Base-by-base conservation (phyloP, 345 rosid genomes). In the Microcos paniculata region DNA sequence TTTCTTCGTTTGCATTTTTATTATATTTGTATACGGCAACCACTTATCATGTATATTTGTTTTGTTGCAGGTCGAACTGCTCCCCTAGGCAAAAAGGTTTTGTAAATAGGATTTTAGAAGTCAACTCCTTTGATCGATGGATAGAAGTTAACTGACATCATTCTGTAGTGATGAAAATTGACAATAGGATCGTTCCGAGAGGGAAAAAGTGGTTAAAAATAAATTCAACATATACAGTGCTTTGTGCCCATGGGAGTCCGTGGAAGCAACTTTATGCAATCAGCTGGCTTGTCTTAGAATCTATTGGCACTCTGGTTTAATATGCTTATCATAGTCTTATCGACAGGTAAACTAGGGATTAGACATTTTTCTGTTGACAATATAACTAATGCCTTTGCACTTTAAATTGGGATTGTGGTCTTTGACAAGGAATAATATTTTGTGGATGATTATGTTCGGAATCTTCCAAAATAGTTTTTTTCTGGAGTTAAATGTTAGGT, bases 51-150 rank as follows among this genome's bases (percentile, higher is more conserved):
- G 69, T 26, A 13, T 21, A 1, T 64, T 3, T 55, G 38, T 57
- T 33, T 42, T 33, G 28, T 18, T 71, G 51, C 75, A 71, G 75
- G 75, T 33, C 0, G 62, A 55, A 21, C 51, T 21, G 59, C 46
- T 52, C 42, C 6, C 51, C 62, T 6, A 6, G 10, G 55, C 16
- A 8, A 45, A 45, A 26, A 16, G 49, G 28, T 10, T 38, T 13
- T 56, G 64, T 56, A 40, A 15, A 56, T 71, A 71, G 46, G 38
- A 55, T 55, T 52, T 38, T 56, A 71, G 49, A 52, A 71, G 30
- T 70, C 73, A 23, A 42, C 71, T 26, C 11, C 16, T 24, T 51
- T 33, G 26, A 52, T 71, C 52, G 62, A 21, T 70, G 62, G 43
- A 21, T 70, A 71, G 74, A 35, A 38, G 26, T 57, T 35, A 28